phyloP scores from a whole-genome alignment of 495 filamentous ascomycete genomes.

The Hypoxylon fragiforme region DNA sequence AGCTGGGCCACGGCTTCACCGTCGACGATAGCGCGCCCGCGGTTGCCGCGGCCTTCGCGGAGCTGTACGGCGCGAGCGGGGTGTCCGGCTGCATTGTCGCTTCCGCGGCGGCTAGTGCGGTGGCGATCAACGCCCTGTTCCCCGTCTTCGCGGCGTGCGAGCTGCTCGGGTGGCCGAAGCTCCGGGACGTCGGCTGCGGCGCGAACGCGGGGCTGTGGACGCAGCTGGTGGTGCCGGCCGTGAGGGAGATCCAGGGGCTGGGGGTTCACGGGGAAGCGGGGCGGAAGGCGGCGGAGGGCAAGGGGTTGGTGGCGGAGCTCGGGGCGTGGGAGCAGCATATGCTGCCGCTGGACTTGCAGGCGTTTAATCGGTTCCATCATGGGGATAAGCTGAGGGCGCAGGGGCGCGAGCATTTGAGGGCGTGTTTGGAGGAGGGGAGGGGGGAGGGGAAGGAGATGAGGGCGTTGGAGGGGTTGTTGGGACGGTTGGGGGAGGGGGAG shows the following conservation, averaged over 20 bases:
- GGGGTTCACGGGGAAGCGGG: slow-evolving; percentile 10
- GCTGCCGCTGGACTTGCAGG: slow-evolving; percentile 11
- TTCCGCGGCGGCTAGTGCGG: not conserved
- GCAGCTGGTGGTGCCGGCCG: not conserved
- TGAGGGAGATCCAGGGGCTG: slow-evolving; percentile 16
- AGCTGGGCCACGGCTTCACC: not conserved
- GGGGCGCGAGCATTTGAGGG: slow-evolving; percentile 5
- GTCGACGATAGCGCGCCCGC: slow-evolving; percentile 8
- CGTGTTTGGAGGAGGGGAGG: slow-evolving; percentile 4
- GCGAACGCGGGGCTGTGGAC: slow-evolving; percentile 5
- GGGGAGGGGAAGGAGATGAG: slow-evolving; percentile 18
- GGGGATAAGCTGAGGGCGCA: slow-evolving; percentile 5
- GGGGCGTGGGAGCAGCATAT: slow-evolving; percentile 10
- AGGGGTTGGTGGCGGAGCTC: not conserved
- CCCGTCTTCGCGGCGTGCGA: slow-evolving; percentile 13
- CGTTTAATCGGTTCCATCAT: slow-evolving; percentile 17
- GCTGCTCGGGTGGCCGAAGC: slow-evolving; percentile 7
- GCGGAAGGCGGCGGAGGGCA: not conserved
- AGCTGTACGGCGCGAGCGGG: slow-evolving; percentile 1
- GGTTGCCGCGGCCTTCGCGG: slow-evolving; percentile 8
- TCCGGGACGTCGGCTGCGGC: slow-evolving; percentile 2
- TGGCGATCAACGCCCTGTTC: slow-evolving; percentile 5
- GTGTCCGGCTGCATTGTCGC: slow-evolving; percentile 2
- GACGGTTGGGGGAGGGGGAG: not conserved
- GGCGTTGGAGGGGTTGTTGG: slow-evolving; percentile 17